Evolutionary conservation across 2,329 filamentous ascomycete species (phyloP).

Genomic region (Penicillium polonicum): DNA sequence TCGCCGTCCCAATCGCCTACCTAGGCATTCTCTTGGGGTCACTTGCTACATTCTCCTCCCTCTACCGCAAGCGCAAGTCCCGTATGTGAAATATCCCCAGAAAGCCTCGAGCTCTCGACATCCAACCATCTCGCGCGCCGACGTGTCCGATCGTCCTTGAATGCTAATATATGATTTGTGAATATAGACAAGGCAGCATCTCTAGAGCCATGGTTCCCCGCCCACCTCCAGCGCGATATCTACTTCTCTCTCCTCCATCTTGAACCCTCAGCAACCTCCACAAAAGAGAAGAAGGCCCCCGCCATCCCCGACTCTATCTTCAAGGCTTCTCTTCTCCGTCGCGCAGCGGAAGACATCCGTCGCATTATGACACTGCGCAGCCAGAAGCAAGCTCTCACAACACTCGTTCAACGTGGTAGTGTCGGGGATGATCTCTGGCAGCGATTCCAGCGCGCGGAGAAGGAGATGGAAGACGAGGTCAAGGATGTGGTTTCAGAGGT

Average conservation of each 20-base stretch:
- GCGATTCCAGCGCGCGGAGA: conserved; percentile 85
- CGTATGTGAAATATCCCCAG: conserved; percentile 50
- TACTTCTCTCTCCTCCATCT: conserved; percentile 91
- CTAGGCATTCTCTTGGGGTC: conserved; percentile 82
- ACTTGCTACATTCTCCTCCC: conserved; percentile 84
- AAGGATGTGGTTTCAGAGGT: conserved; percentile 93
- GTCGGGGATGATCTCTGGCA: conserved; percentile 97
- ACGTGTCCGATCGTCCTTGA: neutral
- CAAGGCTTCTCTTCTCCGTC: conserved; percentile 81
- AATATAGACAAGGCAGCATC: conserved; percentile 67
- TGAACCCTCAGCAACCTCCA: conserved; percentile 49
- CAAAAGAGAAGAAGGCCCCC: conserved; percentile 64
- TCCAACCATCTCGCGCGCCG: neutral
- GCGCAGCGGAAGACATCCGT: conserved; percentile 89
- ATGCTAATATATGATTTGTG: conserved; percentile 18
- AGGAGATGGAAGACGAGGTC: conserved; percentile 95
- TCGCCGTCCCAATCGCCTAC: conserved; percentile 85
- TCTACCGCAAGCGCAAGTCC: conserved; percentile 91
- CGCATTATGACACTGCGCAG: conserved; percentile 85
- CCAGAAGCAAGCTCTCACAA: conserved; percentile 82
- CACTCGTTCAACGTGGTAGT: conserved; percentile 81
- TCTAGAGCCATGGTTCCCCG: conserved; percentile 90
- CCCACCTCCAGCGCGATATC: conserved; percentile 87
- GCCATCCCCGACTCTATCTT: conserved; percentile 79
- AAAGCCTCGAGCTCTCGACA: neutral